A percentile compares a stretch with the other conserved stretches of the same genome.
Evolutionary conservation across 164 flowering plant species (phyloP).

Genomic region (Nymphaea thermarum): DNA sequence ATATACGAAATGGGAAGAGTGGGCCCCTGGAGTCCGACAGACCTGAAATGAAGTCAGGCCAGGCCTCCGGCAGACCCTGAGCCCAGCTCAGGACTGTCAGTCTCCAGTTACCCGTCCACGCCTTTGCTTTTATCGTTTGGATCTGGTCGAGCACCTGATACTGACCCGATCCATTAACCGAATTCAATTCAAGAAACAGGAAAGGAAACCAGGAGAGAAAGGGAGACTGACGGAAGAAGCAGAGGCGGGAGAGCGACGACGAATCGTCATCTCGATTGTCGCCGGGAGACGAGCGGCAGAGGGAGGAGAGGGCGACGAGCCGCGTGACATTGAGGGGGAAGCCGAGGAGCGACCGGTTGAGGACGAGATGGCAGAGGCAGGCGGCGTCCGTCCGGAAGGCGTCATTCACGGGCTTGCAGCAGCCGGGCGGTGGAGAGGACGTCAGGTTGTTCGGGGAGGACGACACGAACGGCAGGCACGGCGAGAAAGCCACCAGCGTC

Average conservation of each 20-base stretch:
- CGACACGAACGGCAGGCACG: slow-evolving; percentile 2
- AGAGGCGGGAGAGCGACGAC: background rate
- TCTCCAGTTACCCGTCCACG: background rate
- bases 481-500: background rate
- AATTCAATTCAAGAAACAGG: background rate
- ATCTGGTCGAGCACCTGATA: background rate
- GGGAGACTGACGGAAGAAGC: background rate
- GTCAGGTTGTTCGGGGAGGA: background rate
- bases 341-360: slow-evolving; percentile 3
- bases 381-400: background rate
- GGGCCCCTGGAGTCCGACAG: too few relatives aligned
- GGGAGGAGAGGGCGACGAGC: background rate
- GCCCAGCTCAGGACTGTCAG: too few relatives aligned
- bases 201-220: background rate
- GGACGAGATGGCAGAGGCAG: slow-evolving; percentile 4
- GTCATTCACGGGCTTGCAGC: slow-evolving; percentile 1
- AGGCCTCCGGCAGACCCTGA: too few relatives aligned
- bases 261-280: background rate
- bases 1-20: too few relatives aligned
- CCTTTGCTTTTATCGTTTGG: background rate
- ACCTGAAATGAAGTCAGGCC: too few relatives aligned
- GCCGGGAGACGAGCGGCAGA: background rate
- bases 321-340: slow-evolving; percentile 2
- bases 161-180: background rate
- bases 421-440: slow-evolving; percentile 1